A percentile compares a stretch with the other conserved stretches of the same genome.
These are phyloP conservation scores for Rhodotorula sp. DNA, from an alignment of 1,284 basidiomycete genomes.

Conservation along the genomic window DNA sequence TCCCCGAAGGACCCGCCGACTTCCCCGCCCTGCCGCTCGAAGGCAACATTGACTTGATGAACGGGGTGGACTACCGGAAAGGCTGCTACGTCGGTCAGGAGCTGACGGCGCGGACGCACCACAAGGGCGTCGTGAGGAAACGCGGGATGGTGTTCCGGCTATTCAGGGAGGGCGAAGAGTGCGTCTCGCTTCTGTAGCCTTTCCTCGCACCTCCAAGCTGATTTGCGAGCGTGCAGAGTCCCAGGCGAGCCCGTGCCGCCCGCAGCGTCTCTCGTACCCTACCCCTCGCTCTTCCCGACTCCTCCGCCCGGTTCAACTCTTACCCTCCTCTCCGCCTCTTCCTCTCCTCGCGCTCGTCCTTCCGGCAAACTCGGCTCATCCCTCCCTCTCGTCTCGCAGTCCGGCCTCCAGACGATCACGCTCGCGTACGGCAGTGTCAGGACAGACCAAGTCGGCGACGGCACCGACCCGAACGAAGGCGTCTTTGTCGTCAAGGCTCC, in stretches of 20 bases:
- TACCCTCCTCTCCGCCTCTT: slow-evolving; percentile 16
- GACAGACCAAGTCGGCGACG: slow-evolving; percentile 33
- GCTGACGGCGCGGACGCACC: slow-evolving; percentile 92
- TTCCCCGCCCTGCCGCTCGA: slow-evolving; percentile 89
- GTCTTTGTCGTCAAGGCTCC: slow-evolving; percentile 31
- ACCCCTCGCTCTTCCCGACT: slow-evolving; percentile 33
- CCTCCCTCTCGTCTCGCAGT: slow-evolving; percentile 28
- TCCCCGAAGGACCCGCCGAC: slow-evolving; percentile 82
- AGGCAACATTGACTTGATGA: slow-evolving; percentile 89
- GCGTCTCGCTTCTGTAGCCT: background rate
- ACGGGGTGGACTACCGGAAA: slow-evolving; percentile 93
- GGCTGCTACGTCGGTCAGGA: slow-evolving; percentile 99
- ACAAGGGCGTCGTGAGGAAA: slow-evolving; percentile 89
- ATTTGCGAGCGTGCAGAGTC: slow-evolving; percentile 8
- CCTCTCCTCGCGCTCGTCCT: slow-evolving; percentile 27
- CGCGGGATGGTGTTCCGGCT: slow-evolving; percentile 77
- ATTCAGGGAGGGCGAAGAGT: slow-evolving; percentile 40
- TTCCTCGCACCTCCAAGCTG: background rate
- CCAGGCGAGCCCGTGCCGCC: slow-evolving; percentile 30
- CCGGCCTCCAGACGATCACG: slow-evolving; percentile 23
- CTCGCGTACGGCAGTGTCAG: slow-evolving; percentile 41
- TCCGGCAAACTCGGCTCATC: slow-evolving; percentile 41
- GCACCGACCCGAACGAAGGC: slow-evolving; percentile 13
- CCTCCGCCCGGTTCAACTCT: slow-evolving; percentile 32
- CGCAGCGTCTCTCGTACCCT: slow-evolving; percentile 19